Evolutionary conservation across 2,329 filamentous ascomycete genomes (phyloP).

Genomic region (Colletotrichum sp.): DNA sequence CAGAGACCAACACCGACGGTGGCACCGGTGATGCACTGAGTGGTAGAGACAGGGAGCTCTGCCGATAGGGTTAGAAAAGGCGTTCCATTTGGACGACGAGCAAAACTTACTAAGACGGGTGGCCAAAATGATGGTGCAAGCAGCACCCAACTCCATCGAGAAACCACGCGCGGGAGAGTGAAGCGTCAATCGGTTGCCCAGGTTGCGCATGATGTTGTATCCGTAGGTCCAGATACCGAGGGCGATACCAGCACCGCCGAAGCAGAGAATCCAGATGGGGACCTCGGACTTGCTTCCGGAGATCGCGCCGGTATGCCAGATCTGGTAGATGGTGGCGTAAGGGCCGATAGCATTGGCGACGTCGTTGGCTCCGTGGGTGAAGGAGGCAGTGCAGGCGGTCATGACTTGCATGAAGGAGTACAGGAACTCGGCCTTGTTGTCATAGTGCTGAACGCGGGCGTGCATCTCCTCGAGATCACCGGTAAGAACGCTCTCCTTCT

Average conservation of each 20-base stretch:
- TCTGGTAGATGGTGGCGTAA: slow-evolving; percentile 66
- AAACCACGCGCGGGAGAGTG: slow-evolving; percentile 61
- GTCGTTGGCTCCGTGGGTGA: slow-evolving; percentile 72
- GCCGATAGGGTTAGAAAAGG: not conserved
- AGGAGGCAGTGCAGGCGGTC: slow-evolving; percentile 67
- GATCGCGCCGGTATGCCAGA: slow-evolving; percentile 58
- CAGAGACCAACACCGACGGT: slow-evolving; percentile 63
- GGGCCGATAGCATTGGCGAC: slow-evolving; percentile 68
- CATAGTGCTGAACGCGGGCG: slow-evolving; percentile 62
- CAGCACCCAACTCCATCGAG: slow-evolving; percentile 53
- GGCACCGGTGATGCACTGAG: slow-evolving; percentile 62
- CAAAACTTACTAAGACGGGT: slow-evolving; percentile 55
- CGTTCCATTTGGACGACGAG: not conserved
- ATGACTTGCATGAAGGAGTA: slow-evolving; percentile 66
- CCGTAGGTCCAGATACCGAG: slow-evolving; percentile 56
- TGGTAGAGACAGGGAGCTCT: slow-evolving; percentile 61
- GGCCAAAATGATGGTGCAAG: slow-evolving; percentile 67
- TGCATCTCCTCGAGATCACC: slow-evolving; percentile 61
- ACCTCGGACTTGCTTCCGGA: slow-evolving; percentile 49
- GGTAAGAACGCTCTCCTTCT: slow-evolving; percentile 46
- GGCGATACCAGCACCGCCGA: slow-evolving; percentile 37
- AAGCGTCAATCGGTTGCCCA: slow-evolving; percentile 63
- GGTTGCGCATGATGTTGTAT: slow-evolving; percentile 63
- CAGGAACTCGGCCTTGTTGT: slow-evolving; percentile 66
- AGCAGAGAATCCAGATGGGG: slow-evolving; percentile 62